phyloP scores from a whole-genome alignment of 352 stramenopile species.

The Globisporangium spinosum region DNA sequence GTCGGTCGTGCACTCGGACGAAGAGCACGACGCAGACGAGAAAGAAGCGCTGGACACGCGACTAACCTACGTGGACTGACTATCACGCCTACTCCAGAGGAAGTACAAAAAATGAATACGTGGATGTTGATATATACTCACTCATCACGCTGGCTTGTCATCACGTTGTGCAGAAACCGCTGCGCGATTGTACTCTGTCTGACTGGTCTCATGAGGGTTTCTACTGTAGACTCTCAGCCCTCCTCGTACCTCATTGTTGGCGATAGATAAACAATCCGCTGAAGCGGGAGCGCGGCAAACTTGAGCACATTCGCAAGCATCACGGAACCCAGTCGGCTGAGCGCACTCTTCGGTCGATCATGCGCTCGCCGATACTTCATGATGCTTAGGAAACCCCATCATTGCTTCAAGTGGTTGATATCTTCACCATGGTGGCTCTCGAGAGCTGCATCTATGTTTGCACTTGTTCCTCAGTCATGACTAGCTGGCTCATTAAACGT shows the following conservation, averaged over 20 bases:
- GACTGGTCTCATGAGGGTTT: no score
- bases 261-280: neutral
- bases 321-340: neutral
- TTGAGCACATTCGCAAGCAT: neutral
- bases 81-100: neutral
- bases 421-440: neutral
- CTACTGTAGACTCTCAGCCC: no score
- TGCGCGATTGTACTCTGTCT: neutral
- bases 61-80: conserved; percentile 54
- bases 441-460: neutral
- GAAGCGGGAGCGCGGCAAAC: neutral
- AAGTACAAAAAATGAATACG: neutral
- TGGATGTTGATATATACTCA: neutral
- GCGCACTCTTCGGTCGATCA: neutral
- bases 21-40: conserved; percentile 29
- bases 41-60: conserved; percentile 38
- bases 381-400: neutral
- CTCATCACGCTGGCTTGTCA: no score
- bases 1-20: conserved; percentile 43
- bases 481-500: neutral
- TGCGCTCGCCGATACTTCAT: neutral
- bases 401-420: neutral
- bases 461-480: neutral
- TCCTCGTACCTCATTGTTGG: neutral
- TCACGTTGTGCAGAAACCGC: no score